Conservation (phyloP, 306 rosid species). For the Rosa chinensis region DNA sequence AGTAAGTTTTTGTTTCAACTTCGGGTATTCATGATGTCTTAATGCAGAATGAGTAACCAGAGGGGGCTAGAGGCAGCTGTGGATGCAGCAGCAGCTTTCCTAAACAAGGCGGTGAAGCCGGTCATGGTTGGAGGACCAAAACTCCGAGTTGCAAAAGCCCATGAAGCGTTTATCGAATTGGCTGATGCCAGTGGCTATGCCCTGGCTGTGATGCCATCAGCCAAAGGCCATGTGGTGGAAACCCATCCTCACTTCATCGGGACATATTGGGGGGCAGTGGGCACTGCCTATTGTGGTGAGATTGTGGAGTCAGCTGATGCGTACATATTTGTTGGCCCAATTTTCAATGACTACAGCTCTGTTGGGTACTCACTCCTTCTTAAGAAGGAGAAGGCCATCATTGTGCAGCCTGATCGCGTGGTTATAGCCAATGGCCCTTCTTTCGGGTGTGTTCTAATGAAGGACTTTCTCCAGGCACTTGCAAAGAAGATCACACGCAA, state of each 20-base stretch:
- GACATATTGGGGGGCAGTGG: conserved; percentile 46
- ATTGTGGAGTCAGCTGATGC: conserved; percentile 52
- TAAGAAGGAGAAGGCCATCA: conserved; percentile 44
- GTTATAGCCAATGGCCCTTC: conserved; percentile 42
- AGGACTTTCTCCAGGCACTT: conserved; percentile 44
- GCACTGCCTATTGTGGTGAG: conserved; percentile 47
- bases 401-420: conserved; percentile 44
- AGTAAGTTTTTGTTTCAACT: too few species aligned
- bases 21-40: not conserved
- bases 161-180: conserved; percentile 38
- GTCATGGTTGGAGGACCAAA: conserved; percentile 51
- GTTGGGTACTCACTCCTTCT: conserved; percentile 52
- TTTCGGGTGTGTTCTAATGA: conserved; percentile 46
- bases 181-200: conserved; percentile 50
- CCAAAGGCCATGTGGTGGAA: conserved; percentile 44
- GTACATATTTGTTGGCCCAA: conserved; percentile 47
- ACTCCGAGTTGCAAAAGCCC: conserved; percentile 41
- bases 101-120: conserved; percentile 50
- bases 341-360: conserved; percentile 51
- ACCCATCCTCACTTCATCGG: conserved; percentile 51
- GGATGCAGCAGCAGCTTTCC: conserved; percentile 39
- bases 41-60: conserved; percentile 41
- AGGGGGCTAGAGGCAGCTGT: conserved; percentile 44
- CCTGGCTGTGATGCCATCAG: conserved; percentile 41
- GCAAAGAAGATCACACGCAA: conserved; percentile 35